These are phyloP conservation scores for Clavispora santaluciae DNA, from an alignment of 805 yeast species.

Conservation along the genomic window DNA sequence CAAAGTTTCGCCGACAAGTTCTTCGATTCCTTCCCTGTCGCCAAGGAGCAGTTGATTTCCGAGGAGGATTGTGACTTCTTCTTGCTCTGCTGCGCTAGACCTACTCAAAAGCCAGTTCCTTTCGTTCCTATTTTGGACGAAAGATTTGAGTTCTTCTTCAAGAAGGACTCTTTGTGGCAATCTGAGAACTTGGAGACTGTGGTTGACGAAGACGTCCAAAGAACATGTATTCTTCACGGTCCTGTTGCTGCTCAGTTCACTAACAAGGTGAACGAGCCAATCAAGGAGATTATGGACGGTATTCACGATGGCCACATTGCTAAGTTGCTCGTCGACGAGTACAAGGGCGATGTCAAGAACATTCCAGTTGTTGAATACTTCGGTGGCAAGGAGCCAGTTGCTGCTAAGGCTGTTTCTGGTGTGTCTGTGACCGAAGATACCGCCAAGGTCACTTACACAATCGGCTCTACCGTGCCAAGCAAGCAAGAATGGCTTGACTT, in stretches of 20 bases:
- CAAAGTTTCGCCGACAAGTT: constrained; percentile 53
- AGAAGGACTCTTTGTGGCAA: constrained; percentile 99
- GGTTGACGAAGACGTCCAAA: constrained; percentile 90
- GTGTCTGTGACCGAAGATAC: constrained; percentile 30
- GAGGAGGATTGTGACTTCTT: constrained; percentile 96
- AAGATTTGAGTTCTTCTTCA: constrained; percentile 91
- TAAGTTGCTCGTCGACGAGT: constrained; percentile 61
- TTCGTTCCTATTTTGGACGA: constrained; percentile 94
- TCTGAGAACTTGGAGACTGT: constrained; percentile 96
- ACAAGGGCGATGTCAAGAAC: constrained; percentile 61
- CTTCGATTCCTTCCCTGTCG: constrained; percentile 65
- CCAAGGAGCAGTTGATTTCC: constrained; percentile 76
- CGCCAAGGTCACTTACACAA: constrained; percentile 30
- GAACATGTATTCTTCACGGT: constrained; percentile 98
- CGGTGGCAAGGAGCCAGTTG: constrained; percentile 56
- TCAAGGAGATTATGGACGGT: constrained; percentile 80
- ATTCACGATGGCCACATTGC: constrained; percentile 88
- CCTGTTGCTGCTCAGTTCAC: constrained; percentile 97
- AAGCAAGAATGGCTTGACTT: constrained; percentile 63
- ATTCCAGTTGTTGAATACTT: constrained; percentile 91
- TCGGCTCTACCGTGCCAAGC: constrained; percentile 32
- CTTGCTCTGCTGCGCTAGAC: constrained; percentile 75
- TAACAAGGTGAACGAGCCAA: constrained; percentile 84
- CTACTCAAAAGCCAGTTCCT: constrained; percentile 94
- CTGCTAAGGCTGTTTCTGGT: constrained; percentile 21